phyloP scores from a whole-genome alignment of 2,329 filamentous ascomycete species.

The Nothopassalora personata region DNA sequence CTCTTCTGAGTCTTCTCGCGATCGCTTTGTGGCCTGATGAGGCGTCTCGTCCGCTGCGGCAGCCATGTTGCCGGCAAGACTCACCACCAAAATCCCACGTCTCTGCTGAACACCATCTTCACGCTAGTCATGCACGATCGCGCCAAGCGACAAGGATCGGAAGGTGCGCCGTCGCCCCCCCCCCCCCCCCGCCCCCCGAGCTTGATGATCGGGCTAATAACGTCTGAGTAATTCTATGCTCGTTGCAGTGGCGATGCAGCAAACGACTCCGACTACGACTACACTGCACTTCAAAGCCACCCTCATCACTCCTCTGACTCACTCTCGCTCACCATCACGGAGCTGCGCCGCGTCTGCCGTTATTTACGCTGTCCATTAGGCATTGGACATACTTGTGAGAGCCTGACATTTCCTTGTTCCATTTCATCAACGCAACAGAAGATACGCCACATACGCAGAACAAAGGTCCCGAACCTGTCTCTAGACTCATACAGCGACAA shows the following conservation, averaged over 20 bases:
- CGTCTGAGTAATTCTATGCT: background rate
- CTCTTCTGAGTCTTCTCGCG: slow-evolving; percentile 28
- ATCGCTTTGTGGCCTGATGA: slow-evolving; percentile 29
- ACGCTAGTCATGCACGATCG: background rate
- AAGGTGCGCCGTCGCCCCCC: background rate
- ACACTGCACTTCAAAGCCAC: background rate
- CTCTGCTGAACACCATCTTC: background rate
- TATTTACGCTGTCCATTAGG: slow-evolving; percentile 13
- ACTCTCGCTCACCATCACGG: slow-evolving; percentile 6
- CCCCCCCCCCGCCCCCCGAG: too few relatives aligned
- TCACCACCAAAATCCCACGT: background rate
- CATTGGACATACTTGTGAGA: slow-evolving; percentile 16
- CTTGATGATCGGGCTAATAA: background rate
- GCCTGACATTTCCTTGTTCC: slow-evolving; percentile 13
- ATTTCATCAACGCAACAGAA: background rate
- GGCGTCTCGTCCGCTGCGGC: slow-evolving; percentile 11
- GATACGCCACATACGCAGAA: background rate
- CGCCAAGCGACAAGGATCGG: background rate
- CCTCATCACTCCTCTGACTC: background rate
- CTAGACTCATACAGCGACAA: background rate
- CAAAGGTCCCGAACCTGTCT: background rate
- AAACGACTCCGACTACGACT: background rate
- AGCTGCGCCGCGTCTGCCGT: background rate
- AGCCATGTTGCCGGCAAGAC: slow-evolving; percentile 10
- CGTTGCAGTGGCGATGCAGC: background rate